Conservation (phyloP, 805 yeast genomes). For the Dipodascus albidus region DNA sequence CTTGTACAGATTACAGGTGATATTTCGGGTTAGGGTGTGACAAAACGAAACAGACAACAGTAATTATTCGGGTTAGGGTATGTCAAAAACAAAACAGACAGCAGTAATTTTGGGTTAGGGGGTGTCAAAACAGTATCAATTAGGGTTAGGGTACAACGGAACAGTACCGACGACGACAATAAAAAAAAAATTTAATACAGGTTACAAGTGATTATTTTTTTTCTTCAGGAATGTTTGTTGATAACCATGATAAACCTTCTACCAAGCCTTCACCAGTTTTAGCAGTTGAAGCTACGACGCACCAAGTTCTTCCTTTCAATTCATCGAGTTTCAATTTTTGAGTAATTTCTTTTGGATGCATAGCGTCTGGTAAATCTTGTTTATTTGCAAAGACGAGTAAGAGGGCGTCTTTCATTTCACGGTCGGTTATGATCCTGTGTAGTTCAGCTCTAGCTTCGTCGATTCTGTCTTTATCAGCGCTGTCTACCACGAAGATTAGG, state of each 20-base stretch:
- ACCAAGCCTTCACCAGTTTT: constrained; percentile 81
- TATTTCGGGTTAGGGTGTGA: too few relatives aligned
- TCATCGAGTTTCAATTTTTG: constrained; percentile 54
- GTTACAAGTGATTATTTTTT: constrained; percentile 11
- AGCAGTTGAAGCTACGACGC: constrained; percentile 86
- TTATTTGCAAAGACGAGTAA: constrained; percentile 81
- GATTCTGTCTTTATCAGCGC: constrained; percentile 59
- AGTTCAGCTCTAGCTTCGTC: constrained; percentile 71
- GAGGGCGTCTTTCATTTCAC: constrained; percentile 71
- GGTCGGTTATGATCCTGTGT: constrained; percentile 66
- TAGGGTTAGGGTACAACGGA: too few relatives aligned
- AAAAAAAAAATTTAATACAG: too few relatives aligned
- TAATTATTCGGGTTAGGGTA: neutral
- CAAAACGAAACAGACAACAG: too few relatives aligned
- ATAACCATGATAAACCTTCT: constrained; percentile 81
- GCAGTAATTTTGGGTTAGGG: too few relatives aligned
- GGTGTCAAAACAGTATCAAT: too few relatives aligned
- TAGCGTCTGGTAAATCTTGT: constrained; percentile 63
- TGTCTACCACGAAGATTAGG: constrained; percentile 80
- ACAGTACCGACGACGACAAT: too few relatives aligned
- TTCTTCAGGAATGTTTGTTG: constrained; percentile 40
- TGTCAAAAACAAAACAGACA: too few relatives aligned
- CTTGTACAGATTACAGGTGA: too few relatives aligned
- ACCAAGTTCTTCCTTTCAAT: constrained; percentile 68
- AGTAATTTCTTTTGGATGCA: constrained; percentile 71